Evolutionary conservation across 2,329 filamentous ascomycete genomes (phyloP), one percentile per base, ranked within the genome.

Genomic region (Penicillium brevicompactum): DNA sequence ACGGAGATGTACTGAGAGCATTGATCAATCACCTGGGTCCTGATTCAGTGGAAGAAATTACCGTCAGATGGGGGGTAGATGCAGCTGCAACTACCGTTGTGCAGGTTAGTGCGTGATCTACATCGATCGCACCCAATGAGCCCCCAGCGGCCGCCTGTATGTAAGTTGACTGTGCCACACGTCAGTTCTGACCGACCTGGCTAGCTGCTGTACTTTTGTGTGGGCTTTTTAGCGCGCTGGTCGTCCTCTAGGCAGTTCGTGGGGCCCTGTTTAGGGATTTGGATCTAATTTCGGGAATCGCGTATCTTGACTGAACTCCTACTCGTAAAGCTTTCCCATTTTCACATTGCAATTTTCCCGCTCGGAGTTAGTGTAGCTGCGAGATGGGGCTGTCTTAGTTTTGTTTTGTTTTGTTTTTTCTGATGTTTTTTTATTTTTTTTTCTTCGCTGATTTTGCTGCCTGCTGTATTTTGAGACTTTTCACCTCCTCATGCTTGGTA

Each of bases 161-260:
- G 38, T 14, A 54, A 46, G 47, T 41, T 51, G 52, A 46, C 52
- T 54, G 52, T 47, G 46, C 52, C 52, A n/a, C 47, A 50, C 40
- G 24, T n/a, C 24, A 5, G 9, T 31, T 5, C 41, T 14, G 14
- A 31, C 32, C 21, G 14, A 34, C 18, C 45, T 16, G 41, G 38
- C 38, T 27, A 37, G n/a, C 1, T 34, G 27, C 2, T 14, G 32
- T 38, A 49, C 22, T 53, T 53, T 43, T 30, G 30, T 22, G 11
- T 24, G 32, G 24, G 32, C 30, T 13, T 22, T 24, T 44, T 49
- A 38, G 45, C 31, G 38, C 45, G 13, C 40, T 24, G 18, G 14
- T 27, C 5, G 1, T 27, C 24, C 18, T 18, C 18, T 18, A 18
- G 18, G 18, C 8, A 27, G 24, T 8, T 27, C 24, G 24, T 8